phyloP scores from a whole-genome alignment of 805 yeast species.

The Sungouiozyma ichnusensis region DNA sequence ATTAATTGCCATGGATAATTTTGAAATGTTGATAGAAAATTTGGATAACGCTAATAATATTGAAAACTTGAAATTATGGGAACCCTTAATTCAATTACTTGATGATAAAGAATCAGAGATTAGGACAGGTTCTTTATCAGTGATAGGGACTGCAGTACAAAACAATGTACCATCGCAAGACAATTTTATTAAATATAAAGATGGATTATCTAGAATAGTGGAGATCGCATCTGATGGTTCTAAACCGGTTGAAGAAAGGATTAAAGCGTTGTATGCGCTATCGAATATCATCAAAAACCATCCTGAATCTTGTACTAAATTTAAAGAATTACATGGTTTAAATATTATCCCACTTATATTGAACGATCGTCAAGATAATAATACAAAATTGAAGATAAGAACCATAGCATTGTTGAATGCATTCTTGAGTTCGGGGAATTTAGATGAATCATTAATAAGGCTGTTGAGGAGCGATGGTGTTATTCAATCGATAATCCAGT shows the following conservation, averaged over 20 bases:
- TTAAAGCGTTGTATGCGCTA: conserved; percentile 70
- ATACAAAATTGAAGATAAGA: conserved; percentile 41
- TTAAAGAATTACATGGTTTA: conserved; percentile 57
- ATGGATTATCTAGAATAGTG: conserved; percentile 39
- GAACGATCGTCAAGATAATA: conserved; percentile 7
- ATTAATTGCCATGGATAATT: conserved; percentile 73
- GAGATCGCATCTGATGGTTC: conserved; percentile 27
- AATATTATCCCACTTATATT: conserved; percentile 32
- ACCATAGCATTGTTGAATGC: conserved; percentile 50
- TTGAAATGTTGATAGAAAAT: conserved; percentile 88
- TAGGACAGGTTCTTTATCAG: conserved; percentile 52
- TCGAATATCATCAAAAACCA: conserved; percentile 67
- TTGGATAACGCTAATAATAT: conserved; percentile 91
- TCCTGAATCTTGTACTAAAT: conserved; percentile 41
- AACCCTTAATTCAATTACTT: conserved; percentile 46
- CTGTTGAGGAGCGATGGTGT: conserved; percentile 29
- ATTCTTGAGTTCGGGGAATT: conserved; percentile 42
- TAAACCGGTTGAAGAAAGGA: conserved; percentile 31
- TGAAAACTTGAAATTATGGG: conserved; percentile 77
- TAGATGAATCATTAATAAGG: conserved; percentile 29
- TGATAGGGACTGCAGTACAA: conserved; percentile 86
- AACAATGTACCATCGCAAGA: conserved; percentile 72
- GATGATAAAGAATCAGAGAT: conserved; percentile 36
- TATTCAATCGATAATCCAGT: conserved; percentile 21
- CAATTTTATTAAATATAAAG: conserved; percentile 44